Evolutionary conservation across 1,139 yeast genomes (phyloP), one percentile per base, ranked within the genome.

Genomic region (Blastobotrys ciferrii): DNA sequence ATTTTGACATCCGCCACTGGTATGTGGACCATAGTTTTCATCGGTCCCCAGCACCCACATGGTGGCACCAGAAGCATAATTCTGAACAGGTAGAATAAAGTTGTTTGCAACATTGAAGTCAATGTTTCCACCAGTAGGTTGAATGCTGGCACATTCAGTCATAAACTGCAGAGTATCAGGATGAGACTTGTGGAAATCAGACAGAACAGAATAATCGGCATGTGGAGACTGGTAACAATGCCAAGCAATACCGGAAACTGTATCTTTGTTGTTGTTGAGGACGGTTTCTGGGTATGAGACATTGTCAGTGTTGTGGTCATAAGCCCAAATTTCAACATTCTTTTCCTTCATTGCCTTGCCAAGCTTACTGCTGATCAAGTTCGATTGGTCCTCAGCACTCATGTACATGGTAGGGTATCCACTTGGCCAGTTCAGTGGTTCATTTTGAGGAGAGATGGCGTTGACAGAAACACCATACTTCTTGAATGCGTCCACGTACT

Each of bases 161-260:
- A 49, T 49, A 41, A 49, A 39, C 36, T 49, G 52, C n/a, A 46
- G 42, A n/a, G 23, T 42, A 25, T 45, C 43, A 2, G 52, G 52
- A 33, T 49, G 31, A 17, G 31, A 7, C 9, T 19, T 25, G 37
- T 46, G 52, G 43, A 49, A 46, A 12, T 46, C 47, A 17, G 40
- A 13, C 19, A 49, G 15, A 7, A 43, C 47, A 12, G 49, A 35
- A 38, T 46, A 49, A 23, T 49, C 45, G 18, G 48, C 47, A 4
- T 32, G 13, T 2, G 52, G 49, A 12, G 35, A n/a, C 30, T 35
- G 36, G 35, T 53, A 53, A 25, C 56, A 49, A 30, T 53, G 57
- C 43, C 55, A 53, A 6, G 54, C 54, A 32, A 48, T 46, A 11
- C 48, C 49, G 4, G 45, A 41, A 6, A 49, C 47, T 14, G 43